Percentiles rank a stretch among this genome's conserved stretches.
phyloP scores from a whole-genome alignment of 495 filamentous ascomycete genomes.

The Xylaria flabelliformis region DNA sequence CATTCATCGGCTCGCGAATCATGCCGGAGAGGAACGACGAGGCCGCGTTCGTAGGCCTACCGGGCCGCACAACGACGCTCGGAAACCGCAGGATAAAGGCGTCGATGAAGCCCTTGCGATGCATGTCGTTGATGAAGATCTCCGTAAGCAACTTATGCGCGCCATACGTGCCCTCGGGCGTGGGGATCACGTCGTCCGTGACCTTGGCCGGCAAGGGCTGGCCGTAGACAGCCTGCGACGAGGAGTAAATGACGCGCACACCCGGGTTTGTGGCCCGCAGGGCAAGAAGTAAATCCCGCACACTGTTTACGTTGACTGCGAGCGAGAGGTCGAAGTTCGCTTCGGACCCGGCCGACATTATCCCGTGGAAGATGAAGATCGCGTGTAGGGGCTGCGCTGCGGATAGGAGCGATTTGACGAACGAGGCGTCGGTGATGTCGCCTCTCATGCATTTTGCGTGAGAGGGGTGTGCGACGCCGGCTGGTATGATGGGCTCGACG shows the following conservation, averaged over 20 bases:
- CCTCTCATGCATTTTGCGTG: constrained; percentile 62
- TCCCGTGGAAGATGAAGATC: constrained; percentile 82
- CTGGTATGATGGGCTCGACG: constrained; percentile 60
- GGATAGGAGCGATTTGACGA: constrained; percentile 55
- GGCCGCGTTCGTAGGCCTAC: constrained; percentile 76
- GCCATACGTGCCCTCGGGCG: constrained; percentile 75
- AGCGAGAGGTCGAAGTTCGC: constrained; percentile 77
- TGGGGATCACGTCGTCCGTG: constrained; percentile 60
- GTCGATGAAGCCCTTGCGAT: constrained; percentile 71
- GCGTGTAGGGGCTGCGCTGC: constrained; percentile 59
- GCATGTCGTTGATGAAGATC: constrained; percentile 76
- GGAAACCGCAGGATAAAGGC: constrained; percentile 73
- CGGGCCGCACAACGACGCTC: constrained; percentile 76
- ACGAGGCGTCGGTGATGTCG: constrained; percentile 64
- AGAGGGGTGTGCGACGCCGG: constrained; percentile 56
- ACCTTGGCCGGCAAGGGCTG: constrained; percentile 44
- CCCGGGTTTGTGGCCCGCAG: constrained; percentile 65
- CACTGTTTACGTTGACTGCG: constrained; percentile 76
- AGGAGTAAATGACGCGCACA: constrained; percentile 68
- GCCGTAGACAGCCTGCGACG: constrained; percentile 51
- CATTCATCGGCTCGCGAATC: constrained; percentile 58
- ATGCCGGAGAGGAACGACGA: constrained; percentile 78
- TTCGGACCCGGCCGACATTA: constrained; percentile 82
- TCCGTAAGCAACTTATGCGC: constrained; percentile 81
- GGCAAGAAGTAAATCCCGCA: constrained; percentile 65